phyloP scores from a whole-genome alignment of 2,329 filamentous ascomycete genomes.

The Ilyonectria mors-panacis region DNA sequence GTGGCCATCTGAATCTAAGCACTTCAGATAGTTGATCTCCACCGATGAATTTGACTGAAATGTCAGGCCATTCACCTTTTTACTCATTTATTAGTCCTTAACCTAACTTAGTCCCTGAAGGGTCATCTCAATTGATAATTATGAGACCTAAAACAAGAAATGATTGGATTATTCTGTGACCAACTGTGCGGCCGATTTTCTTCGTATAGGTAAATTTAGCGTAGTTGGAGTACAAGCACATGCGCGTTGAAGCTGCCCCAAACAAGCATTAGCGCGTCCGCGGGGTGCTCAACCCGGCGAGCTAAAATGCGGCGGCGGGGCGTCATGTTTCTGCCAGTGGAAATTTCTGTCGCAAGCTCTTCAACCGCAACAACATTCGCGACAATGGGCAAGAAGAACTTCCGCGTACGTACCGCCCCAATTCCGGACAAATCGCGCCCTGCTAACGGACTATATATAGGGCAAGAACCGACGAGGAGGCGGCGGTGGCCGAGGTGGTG shows the following conservation, averaged over 20 bases:
- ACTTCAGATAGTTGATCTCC: too few relatives aligned
- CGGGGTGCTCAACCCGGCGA: slow-evolving; percentile 38
- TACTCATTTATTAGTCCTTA: too few relatives aligned
- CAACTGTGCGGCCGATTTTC: too few relatives aligned
- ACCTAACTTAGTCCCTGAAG: too few relatives aligned
- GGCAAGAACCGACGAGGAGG: slow-evolving; percentile 57
- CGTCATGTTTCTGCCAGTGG: slow-evolving; percentile 35
- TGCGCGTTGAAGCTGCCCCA: slow-evolving; percentile 28
- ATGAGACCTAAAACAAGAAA: too few relatives aligned
- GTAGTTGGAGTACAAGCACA: neutral
- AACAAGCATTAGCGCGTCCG: slow-evolving; percentile 42
- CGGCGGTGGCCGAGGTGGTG: slow-evolving; percentile 53
- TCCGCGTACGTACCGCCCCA: slow-evolving; percentile 49
- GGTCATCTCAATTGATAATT: too few relatives aligned
- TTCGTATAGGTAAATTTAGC: neutral
- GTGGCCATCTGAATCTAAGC: too few relatives aligned
- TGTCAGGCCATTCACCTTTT: too few relatives aligned
- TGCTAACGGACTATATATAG: slow-evolving; percentile 46
- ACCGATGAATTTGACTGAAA: too few relatives aligned
- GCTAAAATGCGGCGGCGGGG: slow-evolving; percentile 35
- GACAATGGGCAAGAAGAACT: slow-evolving; percentile 57
- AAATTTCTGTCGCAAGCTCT: slow-evolving; percentile 48
- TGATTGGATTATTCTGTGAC: too few relatives aligned
- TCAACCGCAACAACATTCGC: slow-evolving; percentile 44
- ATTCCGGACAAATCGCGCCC: slow-evolving; percentile 29